These are phyloP conservation scores for Glycine soja DNA, from an alignment of 306 rosid genomes.

Conservation along the genomic window DNA sequence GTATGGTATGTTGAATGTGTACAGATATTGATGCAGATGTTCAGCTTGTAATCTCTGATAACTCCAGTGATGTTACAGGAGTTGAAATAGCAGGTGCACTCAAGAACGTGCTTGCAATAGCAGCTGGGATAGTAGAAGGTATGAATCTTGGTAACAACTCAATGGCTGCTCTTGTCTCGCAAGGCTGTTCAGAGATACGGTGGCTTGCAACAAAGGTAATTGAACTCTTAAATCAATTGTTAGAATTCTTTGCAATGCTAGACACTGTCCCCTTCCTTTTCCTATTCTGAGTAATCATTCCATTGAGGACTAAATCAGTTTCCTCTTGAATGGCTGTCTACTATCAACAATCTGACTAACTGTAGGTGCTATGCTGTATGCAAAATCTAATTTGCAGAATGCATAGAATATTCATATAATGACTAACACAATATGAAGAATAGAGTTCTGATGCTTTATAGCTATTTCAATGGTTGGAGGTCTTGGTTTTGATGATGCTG, in stretches of 20 bases:
- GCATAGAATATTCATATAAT: background rate
- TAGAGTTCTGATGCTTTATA: conserved; percentile 13
- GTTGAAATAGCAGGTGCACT: conserved; percentile 98
- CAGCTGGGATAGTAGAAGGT: conserved; percentile 96
- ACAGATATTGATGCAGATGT: conserved; percentile 45
- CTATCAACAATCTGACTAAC: background rate
- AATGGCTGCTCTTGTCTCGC: conserved; percentile 97
- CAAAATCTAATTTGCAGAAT: conserved; percentile 3
- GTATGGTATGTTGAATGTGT: conserved; percentile 5
- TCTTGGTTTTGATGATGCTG: background rate
- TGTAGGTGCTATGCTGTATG: conserved; percentile 23
- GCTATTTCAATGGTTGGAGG: background rate
- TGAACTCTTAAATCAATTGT: conserved; percentile 22
- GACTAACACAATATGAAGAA: background rate
- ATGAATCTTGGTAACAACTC: conserved; percentile 97
- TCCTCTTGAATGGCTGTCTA: background rate
- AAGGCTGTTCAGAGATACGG: conserved; percentile 96
- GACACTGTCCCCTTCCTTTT: background rate
- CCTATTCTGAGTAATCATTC: background rate
- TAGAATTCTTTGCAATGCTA: conserved; percentile 3
- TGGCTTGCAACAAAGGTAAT: conserved; percentile 96
- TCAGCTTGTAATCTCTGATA: conserved; percentile 86
- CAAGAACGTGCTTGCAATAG: conserved; percentile 93
- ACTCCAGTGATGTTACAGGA: conserved; percentile 98
- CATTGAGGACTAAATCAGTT: background rate